Base-by-base conservation (phyloP, 768 basidiomycete genomes). In the Suillus fuscotomentosus region DNA sequence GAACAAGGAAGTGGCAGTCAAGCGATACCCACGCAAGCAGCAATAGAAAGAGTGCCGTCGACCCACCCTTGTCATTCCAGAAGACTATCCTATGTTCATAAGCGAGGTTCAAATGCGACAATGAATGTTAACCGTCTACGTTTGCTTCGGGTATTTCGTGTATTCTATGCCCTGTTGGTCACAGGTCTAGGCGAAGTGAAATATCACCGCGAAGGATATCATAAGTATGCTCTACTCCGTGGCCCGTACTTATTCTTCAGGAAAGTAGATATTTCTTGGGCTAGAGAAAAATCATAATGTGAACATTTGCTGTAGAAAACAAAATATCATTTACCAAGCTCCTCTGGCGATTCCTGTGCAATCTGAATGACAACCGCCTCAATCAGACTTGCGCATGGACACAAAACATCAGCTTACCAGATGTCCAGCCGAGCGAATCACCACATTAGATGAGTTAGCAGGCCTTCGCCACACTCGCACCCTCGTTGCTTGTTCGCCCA, bases 381-480 rank as follows among this genome's bases (percentile, higher is more conserved):
- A n/a, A 60, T 17, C 24, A 51, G 17, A 41, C 36, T 45, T 10
- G 15, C 39, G 34, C 10, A 50, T 17, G 3, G 22, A 53, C 41
- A 14, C 13, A 14, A 53, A 51, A 68, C 76, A 20, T 27, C 39
- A 0, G 5, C 56, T 59, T 61, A 77, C 76, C 51, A 77, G 24
- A 69, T 78, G 77, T 0, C 72, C 67, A 8, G 71, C 60, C 60
- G 61, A 71, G 39, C 63, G 71, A 57, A 76, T 75, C 22, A 74
- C 56, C 14, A 71, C 60, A 39, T 77, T 77, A 14, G 71, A 72
- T 36, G 76, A 61, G 48, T 78, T 70, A 27, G 39, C 60, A 51
- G 77, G 73, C 45, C 77, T 61, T 17, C 72, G 74, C 72, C 75
- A 75, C 54, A 77, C 74, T 63, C 56, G 70, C 34, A 69, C 68